Conservation (phyloP, 2,329 filamentous ascomycete genomes). For the Cordyceps farinosa region DNA sequence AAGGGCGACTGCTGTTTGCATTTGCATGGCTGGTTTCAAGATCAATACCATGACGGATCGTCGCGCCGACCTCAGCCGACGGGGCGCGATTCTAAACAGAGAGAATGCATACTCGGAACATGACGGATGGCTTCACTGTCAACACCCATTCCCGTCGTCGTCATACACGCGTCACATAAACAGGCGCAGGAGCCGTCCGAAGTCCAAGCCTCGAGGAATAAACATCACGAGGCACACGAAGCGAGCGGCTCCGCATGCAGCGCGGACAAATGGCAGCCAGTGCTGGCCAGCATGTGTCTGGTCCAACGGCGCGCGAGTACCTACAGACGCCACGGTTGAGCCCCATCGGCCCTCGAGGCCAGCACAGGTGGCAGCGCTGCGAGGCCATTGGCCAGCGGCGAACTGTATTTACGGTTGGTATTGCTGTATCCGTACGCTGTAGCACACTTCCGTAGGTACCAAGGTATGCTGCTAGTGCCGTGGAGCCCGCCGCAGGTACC, state of each 20-base stretch:
- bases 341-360: slow-evolving; percentile 21
- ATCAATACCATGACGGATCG: neutral
- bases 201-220: neutral
- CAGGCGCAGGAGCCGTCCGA: neutral
- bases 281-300: neutral
- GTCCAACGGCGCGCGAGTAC: neutral
- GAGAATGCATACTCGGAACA: neutral
- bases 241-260: neutral
- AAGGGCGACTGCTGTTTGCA: neutral
- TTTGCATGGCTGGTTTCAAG: neutral
- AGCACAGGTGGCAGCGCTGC: slow-evolving; percentile 25
- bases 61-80: neutral
- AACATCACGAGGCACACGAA: slow-evolving; percentile 14
- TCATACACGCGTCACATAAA: slow-evolving; percentile 5
- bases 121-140: neutral
- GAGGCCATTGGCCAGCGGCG: slow-evolving; percentile 27
- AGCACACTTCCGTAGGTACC: no score
- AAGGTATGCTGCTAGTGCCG: no score
- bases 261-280: slow-evolving; percentile 10
- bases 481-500: neutral
- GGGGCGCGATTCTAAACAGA: no score
- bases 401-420: no score
- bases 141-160: neutral
- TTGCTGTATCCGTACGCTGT: no score
- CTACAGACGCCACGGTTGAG: neutral